phyloP scores from a whole-genome alignment of 2,329 filamentous ascomycete species.

The Paracorniculantispora psalliotae region DNA sequence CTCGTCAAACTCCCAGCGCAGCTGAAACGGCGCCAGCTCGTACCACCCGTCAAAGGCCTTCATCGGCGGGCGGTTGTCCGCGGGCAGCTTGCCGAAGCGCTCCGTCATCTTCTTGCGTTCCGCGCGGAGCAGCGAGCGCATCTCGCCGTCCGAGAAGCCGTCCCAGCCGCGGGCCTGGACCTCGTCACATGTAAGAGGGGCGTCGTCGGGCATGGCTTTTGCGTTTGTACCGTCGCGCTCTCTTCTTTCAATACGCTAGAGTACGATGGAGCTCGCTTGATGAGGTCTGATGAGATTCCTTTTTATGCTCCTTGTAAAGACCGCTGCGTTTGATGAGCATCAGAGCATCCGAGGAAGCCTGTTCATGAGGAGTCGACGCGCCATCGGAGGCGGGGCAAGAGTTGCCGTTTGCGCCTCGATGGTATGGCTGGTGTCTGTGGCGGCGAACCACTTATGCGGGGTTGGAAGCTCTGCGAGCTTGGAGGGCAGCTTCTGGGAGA shows the following conservation, averaged over 20 bases:
- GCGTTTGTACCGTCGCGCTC: no score
- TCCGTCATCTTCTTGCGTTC: constrained; percentile 9
- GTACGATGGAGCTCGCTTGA: no score
- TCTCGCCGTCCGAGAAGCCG: constrained; percentile 5
- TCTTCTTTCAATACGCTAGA: no score
- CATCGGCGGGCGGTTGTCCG: constrained; percentile 45
- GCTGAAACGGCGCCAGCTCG: constrained; percentile 49
- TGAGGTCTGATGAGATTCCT: no score
- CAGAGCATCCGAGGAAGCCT: not conserved
- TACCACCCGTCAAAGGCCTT: constrained; percentile 88
- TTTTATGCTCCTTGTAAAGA: no score
- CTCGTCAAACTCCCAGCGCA: constrained; percentile 65
- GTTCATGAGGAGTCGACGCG: not conserved
- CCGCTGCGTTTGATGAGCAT: not conserved
- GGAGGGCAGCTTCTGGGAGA: not conserved
- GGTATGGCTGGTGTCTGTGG: constrained; percentile 2
- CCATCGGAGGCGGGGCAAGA: constrained; percentile 1
- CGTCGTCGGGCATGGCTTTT: not conserved
- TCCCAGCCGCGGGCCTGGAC: constrained; percentile 6
- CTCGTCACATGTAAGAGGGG: constrained; percentile 11
- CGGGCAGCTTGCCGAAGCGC: not conserved
- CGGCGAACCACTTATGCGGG: not conserved
- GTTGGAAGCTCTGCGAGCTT: not conserved
- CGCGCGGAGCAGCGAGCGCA: not conserved
- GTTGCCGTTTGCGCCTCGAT: not conserved